A percentile compares a stretch with the other conserved stretches of the same genome.
phyloP scores from a whole-genome alignment of 179 eudicot genomes.

The Patellifolia procumbens region DNA sequence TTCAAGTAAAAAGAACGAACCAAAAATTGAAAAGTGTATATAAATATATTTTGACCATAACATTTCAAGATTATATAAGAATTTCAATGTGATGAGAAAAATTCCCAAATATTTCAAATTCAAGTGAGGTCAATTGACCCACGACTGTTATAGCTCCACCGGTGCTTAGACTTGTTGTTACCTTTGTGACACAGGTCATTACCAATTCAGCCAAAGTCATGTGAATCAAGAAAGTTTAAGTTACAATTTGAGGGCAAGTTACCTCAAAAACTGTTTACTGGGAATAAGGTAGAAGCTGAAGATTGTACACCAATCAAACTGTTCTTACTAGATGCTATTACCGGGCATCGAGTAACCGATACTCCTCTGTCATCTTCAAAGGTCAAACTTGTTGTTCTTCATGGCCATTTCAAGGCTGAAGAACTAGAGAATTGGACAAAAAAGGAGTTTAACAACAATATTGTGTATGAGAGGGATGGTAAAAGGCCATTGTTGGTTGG shows the following conservation, averaged over 20 bases:
- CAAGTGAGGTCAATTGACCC: too few species aligned
- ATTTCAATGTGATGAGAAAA: too few species aligned
- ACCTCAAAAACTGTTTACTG: constrained; percentile 28
- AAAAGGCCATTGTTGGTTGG: constrained; percentile 34
- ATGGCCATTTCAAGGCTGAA: constrained; percentile 37
- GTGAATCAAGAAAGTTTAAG: constrained; percentile 18
- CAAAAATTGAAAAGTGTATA: too few species aligned
- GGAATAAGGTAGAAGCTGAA: constrained; percentile 27
- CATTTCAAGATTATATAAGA: too few species aligned
- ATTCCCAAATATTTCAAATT: too few species aligned
- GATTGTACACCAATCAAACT: constrained; percentile 25
- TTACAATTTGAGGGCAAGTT: constrained; percentile 26
- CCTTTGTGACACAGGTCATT: constrained; percentile 13
- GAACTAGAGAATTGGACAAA: constrained; percentile 22
- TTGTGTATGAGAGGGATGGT: constrained; percentile 29
- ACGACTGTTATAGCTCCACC: too few species aligned
- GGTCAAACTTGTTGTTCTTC: constrained; percentile 30
- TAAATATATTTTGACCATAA: too few species aligned
- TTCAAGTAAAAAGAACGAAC: too few species aligned
- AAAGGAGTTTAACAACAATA: constrained; percentile 21
- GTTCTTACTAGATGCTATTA: constrained; percentile 24
- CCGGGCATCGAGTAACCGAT: constrained; percentile 22
- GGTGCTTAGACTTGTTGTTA: too few species aligned
- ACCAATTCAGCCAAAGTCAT: constrained; percentile 15
- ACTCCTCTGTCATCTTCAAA: constrained; percentile 26